Evolutionary conservation across 2,329 filamentous ascomycete genomes (phyloP), one percentile per base, ranked within the genome.

Genomic region (Xylariaceae sp.): DNA sequence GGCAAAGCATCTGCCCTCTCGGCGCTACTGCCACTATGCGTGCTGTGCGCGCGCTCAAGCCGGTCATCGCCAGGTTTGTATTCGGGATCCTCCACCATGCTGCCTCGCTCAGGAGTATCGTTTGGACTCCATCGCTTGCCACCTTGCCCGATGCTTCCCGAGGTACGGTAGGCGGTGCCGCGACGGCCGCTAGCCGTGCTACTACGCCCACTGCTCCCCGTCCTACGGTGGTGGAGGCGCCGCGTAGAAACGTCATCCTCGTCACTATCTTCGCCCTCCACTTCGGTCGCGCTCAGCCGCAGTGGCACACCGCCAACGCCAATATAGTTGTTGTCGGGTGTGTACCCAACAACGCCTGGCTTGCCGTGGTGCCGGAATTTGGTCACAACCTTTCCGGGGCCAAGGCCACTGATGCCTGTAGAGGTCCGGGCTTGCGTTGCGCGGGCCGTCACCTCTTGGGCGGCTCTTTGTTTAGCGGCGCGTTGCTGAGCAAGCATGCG

Each of bases 301-400:
- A 97, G 86, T 2, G 95, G 95, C 34, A 98, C 93, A 52, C 92
- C 92, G 36, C 88, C 85, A 1, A 88, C 84, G 36, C 85, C 86
- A 36, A 86, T 89, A 58, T 91, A 89, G 54, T 94, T 93, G 55
- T 81, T 85, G 40, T 88, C 89, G 2, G 90, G 88, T 8, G 87
- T 87, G 73, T 96, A 96, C 34, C 91, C 88, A 7, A 90, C 86
- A 3, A 91, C 85, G 37, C 87, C 90, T 7, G 87, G 87, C 71
- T 94, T 92, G 62, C 90, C 89, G 72, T 94, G 90, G 72, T 96
- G 92, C 63, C 92, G 82, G 67, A 96, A 96, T 81, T 96, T 97
- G 71, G 90, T 88, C 8, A 89, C 83, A 16, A 93, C 90, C 74
- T 88, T 84, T n/a, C n/a, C n/a, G n/a, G n/a, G n/a, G 67, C 81